phyloP scores from a whole-genome alignment of 176 grass and related monocot species.

The Elymus sibiricus region DNA sequence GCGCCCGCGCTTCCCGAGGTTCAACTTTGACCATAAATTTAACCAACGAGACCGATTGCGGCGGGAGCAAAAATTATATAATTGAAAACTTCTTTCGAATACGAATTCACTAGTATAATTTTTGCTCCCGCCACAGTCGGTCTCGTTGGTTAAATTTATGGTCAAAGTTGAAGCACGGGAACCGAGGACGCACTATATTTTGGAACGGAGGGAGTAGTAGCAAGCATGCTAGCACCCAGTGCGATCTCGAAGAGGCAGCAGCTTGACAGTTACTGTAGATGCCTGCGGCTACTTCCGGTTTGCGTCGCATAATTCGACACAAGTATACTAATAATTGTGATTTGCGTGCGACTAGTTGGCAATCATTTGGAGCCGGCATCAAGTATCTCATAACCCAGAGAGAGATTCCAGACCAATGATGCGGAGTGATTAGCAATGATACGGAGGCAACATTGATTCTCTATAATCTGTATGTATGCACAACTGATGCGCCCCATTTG shows the following conservation, averaged over 20 bases:
- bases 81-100: no score
- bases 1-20: no score
- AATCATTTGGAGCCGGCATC: background rate
- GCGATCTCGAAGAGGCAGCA: background rate
- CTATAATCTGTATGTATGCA: background rate
- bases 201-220: no score
- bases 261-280: background rate
- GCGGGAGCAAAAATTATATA: no score
- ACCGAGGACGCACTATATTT: no score
- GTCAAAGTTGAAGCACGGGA: no score
- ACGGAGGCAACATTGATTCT: background rate
- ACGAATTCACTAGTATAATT: no score
- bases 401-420: constrained; percentile 2
- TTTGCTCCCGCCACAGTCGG: no score
- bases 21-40: no score
- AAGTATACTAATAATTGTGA: background rate
- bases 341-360: background rate
- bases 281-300: background rate
- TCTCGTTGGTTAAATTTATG: no score
- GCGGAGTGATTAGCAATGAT: constrained; percentile 21
- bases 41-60: no score
- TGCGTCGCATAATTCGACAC: background rate
- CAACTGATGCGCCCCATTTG: background rate
- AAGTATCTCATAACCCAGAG: background rate
- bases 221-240: background rate